Evolutionary conservation across 2,329 filamentous ascomycete genomes (phyloP).

Genomic region (Fusarium nisikadoi): DNA sequence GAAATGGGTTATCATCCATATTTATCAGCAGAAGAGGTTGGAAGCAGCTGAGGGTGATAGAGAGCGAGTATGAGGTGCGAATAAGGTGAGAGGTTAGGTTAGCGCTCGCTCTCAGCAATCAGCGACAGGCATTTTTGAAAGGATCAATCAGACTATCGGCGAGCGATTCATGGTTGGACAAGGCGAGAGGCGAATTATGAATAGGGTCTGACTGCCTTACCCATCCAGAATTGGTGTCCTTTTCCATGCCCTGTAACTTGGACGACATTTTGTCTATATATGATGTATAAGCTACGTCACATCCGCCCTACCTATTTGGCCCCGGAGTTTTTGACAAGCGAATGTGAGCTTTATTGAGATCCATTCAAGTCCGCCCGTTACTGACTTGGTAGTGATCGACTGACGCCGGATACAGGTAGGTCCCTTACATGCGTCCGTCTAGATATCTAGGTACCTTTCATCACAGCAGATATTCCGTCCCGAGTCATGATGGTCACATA

Average conservation of each 20-base stretch:
- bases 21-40: neutral
- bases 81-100: neutral
- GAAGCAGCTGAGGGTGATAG: neutral
- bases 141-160: neutral
- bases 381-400: neutral
- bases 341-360: neutral
- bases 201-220: neutral
- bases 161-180: neutral
- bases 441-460: neutral
- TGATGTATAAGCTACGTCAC: constrained; percentile 31
- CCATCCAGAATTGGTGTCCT: neutral
- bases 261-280: constrained; percentile 6
- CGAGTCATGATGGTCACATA: too few relatives aligned
- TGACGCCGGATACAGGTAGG: neutral
- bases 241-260: neutral
- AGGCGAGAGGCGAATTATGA: neutral
- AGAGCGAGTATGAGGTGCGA: neutral
- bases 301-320: neutral
- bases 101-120: neutral
- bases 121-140: neutral
- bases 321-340: neutral
- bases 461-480: too few relatives aligned
- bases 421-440: neutral
- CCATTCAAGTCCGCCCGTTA: neutral
- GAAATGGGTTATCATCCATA: constrained; percentile 4